phyloP scores from a whole-genome alignment of 2,329 filamentous ascomycete species.

The Verticillium zaregamsianum region DNA sequence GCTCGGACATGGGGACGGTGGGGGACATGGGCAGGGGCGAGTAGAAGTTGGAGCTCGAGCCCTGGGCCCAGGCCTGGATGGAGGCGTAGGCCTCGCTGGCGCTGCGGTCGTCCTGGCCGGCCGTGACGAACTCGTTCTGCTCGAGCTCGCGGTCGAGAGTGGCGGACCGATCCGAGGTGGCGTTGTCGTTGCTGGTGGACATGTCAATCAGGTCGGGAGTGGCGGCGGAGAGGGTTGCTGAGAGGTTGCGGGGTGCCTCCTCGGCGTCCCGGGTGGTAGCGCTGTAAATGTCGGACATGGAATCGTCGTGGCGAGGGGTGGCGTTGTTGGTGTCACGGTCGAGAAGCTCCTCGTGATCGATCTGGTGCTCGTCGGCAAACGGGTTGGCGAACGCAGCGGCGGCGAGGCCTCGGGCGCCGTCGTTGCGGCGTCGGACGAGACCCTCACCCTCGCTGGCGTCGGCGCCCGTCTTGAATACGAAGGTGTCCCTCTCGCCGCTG shows the following conservation, averaged over 20 bases:
- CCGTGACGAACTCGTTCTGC: constrained; percentile 48
- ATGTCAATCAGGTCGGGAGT: constrained; percentile 28
- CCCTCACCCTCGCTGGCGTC: constrained; percentile 32
- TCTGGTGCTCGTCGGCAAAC: constrained; percentile 53
- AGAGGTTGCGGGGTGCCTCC: constrained; percentile 13
- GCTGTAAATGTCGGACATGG: constrained; percentile 52
- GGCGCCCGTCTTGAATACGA: constrained; percentile 54
- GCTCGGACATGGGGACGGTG: constrained; percentile 44
- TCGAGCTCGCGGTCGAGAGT: constrained; percentile 26
- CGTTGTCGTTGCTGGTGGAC: constrained; percentile 9
- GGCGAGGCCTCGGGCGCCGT: constrained; percentile 41
- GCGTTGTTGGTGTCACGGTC: constrained; percentile 31
- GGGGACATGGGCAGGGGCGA: constrained; percentile 54
- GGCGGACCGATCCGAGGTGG: constrained; percentile 8
- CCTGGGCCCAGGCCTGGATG: constrained; percentile 62
- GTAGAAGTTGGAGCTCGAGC: constrained; percentile 50
- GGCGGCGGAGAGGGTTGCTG: constrained; percentile 16
- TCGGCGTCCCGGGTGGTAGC: constrained; percentile 42
- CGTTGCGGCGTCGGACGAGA: constrained; percentile 43
- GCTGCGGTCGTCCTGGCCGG: constrained; percentile 38
- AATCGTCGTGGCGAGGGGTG: constrained; percentile 42
- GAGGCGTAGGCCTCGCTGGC: constrained; percentile 48
- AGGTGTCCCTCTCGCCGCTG: constrained; percentile 49
- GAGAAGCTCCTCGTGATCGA: constrained; percentile 43
- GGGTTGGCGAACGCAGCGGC: constrained; percentile 46